Percentiles rank a stretch among this genome's conserved stretches.
phyloP scores from a whole-genome alignment of 208 protist genomes.

The Wallacemonas sp. region DNA sequence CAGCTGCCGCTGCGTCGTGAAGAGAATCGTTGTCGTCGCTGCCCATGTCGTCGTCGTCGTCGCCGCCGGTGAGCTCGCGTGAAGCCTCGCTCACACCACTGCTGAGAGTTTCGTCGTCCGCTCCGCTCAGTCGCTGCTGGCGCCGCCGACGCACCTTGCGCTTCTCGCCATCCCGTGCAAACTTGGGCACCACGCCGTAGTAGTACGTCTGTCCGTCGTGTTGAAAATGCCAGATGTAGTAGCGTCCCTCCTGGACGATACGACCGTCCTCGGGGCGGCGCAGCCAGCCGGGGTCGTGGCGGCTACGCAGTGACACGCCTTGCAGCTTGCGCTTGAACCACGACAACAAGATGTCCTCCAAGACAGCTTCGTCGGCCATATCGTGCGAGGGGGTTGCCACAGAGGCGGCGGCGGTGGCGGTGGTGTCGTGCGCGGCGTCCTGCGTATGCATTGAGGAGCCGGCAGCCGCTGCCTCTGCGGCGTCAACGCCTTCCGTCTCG shows the following conservation, averaged over 20 bases:
- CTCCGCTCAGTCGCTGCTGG: neutral
- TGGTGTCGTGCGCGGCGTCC: too few species aligned
- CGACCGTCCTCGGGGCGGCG: constrained; percentile 20
- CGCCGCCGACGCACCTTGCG: neutral
- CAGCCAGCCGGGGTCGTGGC: constrained; percentile 46
- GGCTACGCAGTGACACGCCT: constrained; percentile 26
- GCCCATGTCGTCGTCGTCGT: neutral
- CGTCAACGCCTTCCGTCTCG: neutral
- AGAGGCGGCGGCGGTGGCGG: neutral
- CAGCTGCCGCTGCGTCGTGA: neutral
- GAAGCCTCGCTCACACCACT: neutral
- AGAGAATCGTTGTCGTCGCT: neutral
- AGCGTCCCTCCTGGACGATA: constrained; percentile 58
- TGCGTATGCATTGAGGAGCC: too few species aligned
- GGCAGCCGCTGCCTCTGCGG: too few species aligned
- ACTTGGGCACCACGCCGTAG: constrained; percentile 65
- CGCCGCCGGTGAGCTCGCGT: neutral
- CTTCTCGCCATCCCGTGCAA: constrained; percentile 17
- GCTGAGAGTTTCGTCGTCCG: neutral
- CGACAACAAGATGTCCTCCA: constrained; percentile 47
- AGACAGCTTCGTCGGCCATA: constrained; percentile 12
- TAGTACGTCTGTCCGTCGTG: constrained; percentile 55
- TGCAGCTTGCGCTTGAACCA: constrained; percentile 56
- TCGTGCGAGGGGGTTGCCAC: neutral
- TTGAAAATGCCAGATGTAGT: constrained; percentile 61